A percentile compares a stretch with the other conserved stretches of the same genome.
Conservation (phyloP, 768 basidiomycete genomes). For the Hemileccinum rubropunctum region DNA sequence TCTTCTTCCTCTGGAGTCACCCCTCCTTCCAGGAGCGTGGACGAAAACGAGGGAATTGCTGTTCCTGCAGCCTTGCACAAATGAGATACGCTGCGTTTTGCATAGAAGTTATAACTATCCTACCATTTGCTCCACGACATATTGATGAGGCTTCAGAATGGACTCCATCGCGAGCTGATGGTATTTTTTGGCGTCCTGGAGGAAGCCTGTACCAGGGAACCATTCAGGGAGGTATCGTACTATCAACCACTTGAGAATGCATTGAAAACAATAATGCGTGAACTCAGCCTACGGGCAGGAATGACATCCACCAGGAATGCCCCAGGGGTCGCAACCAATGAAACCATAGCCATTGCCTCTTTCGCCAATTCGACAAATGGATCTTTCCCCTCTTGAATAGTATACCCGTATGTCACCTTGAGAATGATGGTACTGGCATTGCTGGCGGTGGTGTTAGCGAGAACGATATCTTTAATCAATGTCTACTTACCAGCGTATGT, state of each 20-base stretch:
- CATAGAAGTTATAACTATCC: neutral
- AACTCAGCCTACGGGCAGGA: slow-evolving; percentile 14
- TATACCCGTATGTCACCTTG: slow-evolving; percentile 40
- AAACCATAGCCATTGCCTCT: slow-evolving; percentile 18
- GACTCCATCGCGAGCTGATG: slow-evolving; percentile 32
- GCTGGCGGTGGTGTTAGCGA: neutral
- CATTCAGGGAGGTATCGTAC: slow-evolving; percentile 33
- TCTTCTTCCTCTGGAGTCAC: slow-evolving; percentile 18
- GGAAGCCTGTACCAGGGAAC: slow-evolving; percentile 36
- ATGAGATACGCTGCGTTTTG: neutral
- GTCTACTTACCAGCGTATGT: slow-evolving; percentile 21
- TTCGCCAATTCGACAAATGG: slow-evolving; percentile 34
- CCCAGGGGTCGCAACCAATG: slow-evolving; percentile 1
- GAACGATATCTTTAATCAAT: neutral
- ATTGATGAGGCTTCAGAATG: slow-evolving; percentile 43
- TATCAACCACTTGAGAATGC: slow-evolving; percentile 7
- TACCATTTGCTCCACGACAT: slow-evolving; percentile 48
- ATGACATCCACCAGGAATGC: slow-evolving; percentile 23
- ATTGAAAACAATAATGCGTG: too few relatives aligned
- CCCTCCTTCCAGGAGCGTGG: slow-evolving; percentile 10
- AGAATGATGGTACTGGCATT: slow-evolving; percentile 31
- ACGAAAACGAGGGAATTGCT: slow-evolving; percentile 20
- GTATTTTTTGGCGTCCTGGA: slow-evolving; percentile 28
- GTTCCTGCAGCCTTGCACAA: slow-evolving; percentile 13
- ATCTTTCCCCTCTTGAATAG: slow-evolving; percentile 35